A percentile compares a stretch with the other conserved stretches of the same genome.
phyloP scores from a whole-genome alignment of 108 stramenopile genomes.

The Fragilariopsis cylindrus region DNA sequence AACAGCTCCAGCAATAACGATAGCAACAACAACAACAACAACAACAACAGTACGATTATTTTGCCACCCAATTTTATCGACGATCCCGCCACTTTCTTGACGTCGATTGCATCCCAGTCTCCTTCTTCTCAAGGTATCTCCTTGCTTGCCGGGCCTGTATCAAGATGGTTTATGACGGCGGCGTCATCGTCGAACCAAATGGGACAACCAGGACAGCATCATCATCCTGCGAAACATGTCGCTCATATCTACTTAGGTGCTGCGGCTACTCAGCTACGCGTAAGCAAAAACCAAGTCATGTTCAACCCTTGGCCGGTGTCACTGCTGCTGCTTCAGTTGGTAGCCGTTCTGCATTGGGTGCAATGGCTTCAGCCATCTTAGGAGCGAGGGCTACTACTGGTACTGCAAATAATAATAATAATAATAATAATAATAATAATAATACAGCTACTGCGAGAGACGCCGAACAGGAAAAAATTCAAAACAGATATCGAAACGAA shows the following conservation, averaged over 20 bases:
- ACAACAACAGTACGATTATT: neutral
- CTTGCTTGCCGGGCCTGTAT: conserved; percentile 15
- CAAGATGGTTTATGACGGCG: conserved; percentile 23
- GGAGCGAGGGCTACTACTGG: neutral
- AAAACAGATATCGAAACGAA: neutral
- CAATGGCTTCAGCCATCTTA: neutral
- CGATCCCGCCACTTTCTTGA: conserved; percentile 26
- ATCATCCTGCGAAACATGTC: neutral
- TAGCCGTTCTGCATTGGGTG: neutral
- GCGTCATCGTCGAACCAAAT: neutral
- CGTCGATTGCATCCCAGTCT: conserved; percentile 19
- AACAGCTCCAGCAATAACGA: conserved; percentile 2
- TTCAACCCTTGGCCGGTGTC: too few species aligned
- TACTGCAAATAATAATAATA: neutral
- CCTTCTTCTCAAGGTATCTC: conserved; percentile 13
- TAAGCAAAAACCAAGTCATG: neutral
- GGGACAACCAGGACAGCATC: neutral
- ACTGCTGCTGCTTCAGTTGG: too few species aligned
- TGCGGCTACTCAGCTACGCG: neutral
- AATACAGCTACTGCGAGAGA: neutral
- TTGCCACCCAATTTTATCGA: conserved; percentile 18
- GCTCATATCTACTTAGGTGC: neutral
- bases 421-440: neutral
- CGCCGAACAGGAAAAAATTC: neutral
- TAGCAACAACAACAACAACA: conserved; percentile 2